Base-by-base conservation (phyloP, 106 monocot species). In the Chionographis japonica region DNA sequence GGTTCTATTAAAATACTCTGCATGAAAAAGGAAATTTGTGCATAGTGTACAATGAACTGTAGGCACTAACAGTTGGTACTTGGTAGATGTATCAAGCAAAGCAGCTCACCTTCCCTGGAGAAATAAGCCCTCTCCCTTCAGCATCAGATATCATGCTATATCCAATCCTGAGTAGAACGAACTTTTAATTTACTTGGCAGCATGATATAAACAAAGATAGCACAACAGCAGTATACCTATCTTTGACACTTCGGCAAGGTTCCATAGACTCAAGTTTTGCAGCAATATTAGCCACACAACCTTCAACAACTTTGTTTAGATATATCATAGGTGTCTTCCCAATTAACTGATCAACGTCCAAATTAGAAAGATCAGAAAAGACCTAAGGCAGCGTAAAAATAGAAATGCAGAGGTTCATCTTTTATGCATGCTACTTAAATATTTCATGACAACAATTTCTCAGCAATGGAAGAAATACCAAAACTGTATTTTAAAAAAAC, bases 181-280 rank as follows among this genome's bases (percentile, higher is more conserved):
- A 59, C 52, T 14, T 1, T 37, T 20, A 46, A 35, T 64, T 42
- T 16, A 37, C 16, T 2, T 16, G 50, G 46, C 61, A 38, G 6
- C 6, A 67, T 52, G 16, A 49, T 15, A 58, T 18, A 40, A 58
- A 64, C 41, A 19, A 19, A 35, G 53, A 2, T 62, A 68, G 50
- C 62, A 40, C 42, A 59, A 7, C 59, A 68, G 39, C 65, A 17
- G 51, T 0, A 68, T 65, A 85, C 97, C 97, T 90, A 71, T 98
- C 97, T 75, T 93, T 98, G 57, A 98, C 92, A 80, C 97, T 98
- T 66, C 83, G 65, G 67, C 97, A 98, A 59, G 97, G 97, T 71
- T 92, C 92, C 92, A 98, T 76, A n/a, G 92, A 98, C 63, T 98
- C 97, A 19, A 98, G 90, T 70, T 92, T 98, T 63, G 92, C 97